These are phyloP conservation scores for Sordariomycetes sp. DNA, from an alignment of 2,329 filamentous ascomycete genomes.

Conservation along the genomic window DNA sequence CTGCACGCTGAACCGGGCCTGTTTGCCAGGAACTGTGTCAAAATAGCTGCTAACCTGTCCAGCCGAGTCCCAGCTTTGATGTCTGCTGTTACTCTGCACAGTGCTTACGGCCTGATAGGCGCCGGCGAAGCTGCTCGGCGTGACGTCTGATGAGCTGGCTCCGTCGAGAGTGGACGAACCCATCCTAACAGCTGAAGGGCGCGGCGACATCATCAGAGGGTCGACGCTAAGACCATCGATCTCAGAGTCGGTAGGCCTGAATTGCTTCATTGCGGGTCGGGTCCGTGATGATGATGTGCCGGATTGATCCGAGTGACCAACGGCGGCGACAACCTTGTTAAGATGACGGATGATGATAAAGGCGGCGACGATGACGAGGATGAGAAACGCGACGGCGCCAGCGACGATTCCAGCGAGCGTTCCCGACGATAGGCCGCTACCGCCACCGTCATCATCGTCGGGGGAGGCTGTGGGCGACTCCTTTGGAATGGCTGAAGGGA, in stretches of 20 bases:
- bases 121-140: slow-evolving; percentile 11
- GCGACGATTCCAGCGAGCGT: slow-evolving; percentile 45
- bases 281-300: slow-evolving; percentile 13
- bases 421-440: slow-evolving; percentile 24
- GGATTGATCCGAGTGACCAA: slow-evolving; percentile 24
- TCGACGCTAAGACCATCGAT: slow-evolving; percentile 32
- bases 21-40: slow-evolving; percentile 10
- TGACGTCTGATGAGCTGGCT: slow-evolving; percentile 18
- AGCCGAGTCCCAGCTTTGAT: slow-evolving; percentile 17
- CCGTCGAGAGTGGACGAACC: slow-evolving; percentile 6
- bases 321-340: slow-evolving; percentile 31
- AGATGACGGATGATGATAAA: slow-evolving; percentile 41
- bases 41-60: slow-evolving; percentile 18
- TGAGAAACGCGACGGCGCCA: slow-evolving; percentile 36
- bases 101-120: slow-evolving; percentile 15
- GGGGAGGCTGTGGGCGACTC: slow-evolving; percentile 19
- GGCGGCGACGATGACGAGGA: slow-evolving; percentile 35
- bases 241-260: slow-evolving; percentile 31
- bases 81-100: slow-evolving; percentile 11
- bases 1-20: slow-evolving; percentile 11
- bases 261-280: slow-evolving; percentile 25
- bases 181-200: neutral
- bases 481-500: slow-evolving; percentile 34
- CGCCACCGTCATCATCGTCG: slow-evolving; percentile 13
- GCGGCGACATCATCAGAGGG: slow-evolving; percentile 23